Percentiles rank a stretch among this genome's conserved stretches.
These are phyloP conservation scores for Scleroderma bovista DNA, from an alignment of 768 basidiomycete species.

Conservation along the genomic window DNA sequence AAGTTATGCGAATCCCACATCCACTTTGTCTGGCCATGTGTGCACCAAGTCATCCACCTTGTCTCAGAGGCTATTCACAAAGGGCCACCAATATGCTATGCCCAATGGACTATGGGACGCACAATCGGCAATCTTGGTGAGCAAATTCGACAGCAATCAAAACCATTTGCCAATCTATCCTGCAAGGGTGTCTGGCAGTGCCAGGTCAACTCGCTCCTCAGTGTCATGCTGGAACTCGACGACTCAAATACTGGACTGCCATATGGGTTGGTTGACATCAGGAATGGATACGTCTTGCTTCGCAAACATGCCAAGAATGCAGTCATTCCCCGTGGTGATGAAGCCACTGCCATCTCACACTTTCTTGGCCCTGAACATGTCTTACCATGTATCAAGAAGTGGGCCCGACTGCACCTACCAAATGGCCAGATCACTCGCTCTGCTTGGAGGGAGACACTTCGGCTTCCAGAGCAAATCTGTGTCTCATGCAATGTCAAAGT, in stretches of 20 bases:
- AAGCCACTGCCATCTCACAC: not conserved
- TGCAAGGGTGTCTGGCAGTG: conserved; percentile 15
- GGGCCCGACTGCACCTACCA: conserved; percentile 32
- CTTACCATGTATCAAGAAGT: conserved; percentile 6
- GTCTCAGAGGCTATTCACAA: not conserved
- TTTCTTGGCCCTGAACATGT: not conserved
- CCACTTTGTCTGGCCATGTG: conserved; percentile 25
- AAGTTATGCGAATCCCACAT: conserved; percentile 16
- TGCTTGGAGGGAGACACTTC: conserved; percentile 24
- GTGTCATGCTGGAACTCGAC: conserved; percentile 9
- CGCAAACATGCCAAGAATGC: not conserved
- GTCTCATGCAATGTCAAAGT: conserved; percentile 33
- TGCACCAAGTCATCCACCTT: conserved; percentile 27
- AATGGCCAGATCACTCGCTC: conserved; percentile 35
- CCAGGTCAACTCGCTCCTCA: conserved; percentile 13
- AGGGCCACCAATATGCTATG: not conserved
- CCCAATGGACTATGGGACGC: conserved; percentile 26
- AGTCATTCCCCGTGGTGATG: not conserved
- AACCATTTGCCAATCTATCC: conserved; percentile 24
- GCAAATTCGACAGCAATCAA: conserved; percentile 20
- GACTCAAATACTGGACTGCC: not conserved
- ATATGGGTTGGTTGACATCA: not conserved
- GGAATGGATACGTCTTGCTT: not conserved
- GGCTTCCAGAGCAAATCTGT: conserved; percentile 14
- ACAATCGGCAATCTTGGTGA: conserved; percentile 21